phyloP scores from a whole-genome alignment of 176 grass and related monocot genomes.

The Neostapfia colusana region DNA sequence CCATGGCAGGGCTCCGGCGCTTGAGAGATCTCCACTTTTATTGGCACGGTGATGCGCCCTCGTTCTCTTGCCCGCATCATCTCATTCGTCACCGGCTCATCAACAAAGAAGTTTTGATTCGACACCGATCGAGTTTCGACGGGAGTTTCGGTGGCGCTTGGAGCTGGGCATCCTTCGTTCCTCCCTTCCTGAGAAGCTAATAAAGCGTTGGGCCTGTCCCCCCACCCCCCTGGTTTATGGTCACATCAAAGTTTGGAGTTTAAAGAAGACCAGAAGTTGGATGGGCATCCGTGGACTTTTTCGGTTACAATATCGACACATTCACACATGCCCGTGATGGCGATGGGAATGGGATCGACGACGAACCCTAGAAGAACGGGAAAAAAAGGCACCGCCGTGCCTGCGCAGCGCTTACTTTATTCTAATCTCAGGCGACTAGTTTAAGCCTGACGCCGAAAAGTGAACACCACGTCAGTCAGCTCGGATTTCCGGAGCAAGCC shows the following conservation, averaged over 20 bases:
- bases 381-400: conserved; percentile 4
- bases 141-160: neutral
- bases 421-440: conserved; percentile 23
- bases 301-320: conserved; percentile 32
- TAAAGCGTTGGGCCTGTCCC: neutral
- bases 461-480: conserved; percentile 32
- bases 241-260: neutral
- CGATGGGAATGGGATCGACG: conserved; percentile 32
- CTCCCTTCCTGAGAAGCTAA: no score
- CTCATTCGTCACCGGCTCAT: neutral
- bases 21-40: conserved; percentile 29
- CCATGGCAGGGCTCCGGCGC: neutral
- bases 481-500: conserved; percentile 24
- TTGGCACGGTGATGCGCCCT: conserved; percentile 11
- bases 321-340: neutral
- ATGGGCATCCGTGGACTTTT: conserved; percentile 41
- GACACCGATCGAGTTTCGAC: no score
- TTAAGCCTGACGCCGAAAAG: conserved; percentile 29
- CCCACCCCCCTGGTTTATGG: neutral
- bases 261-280: conserved; percentile 38
- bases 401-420: conserved; percentile 44
- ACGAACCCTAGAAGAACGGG: conserved; percentile 23
- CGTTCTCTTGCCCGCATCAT: conserved; percentile 27
- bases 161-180: neutral
- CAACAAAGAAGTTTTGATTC: neutral